Evolutionary conservation across 2,329 filamentous ascomycete genomes (phyloP).

Genomic region (Elsinoe australis): DNA sequence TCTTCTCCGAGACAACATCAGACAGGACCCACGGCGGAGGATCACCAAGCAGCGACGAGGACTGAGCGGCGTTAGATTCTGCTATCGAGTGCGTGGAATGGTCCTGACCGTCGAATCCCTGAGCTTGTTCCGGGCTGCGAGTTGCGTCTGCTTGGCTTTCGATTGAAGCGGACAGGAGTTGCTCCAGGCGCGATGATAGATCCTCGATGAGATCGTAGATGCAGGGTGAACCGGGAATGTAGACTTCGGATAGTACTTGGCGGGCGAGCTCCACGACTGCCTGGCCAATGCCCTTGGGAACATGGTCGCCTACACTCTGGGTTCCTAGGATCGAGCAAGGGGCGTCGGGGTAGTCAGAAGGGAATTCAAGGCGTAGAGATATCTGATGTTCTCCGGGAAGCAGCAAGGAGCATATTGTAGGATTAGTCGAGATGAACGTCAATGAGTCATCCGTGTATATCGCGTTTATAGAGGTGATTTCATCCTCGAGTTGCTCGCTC

Average conservation of each 20-base stretch:
- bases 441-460: slow-evolving; percentile 70
- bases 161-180: slow-evolving; percentile 23
- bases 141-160: slow-evolving; percentile 23
- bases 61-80: slow-evolving; percentile 29
- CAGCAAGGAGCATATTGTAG: slow-evolving; percentile 51
- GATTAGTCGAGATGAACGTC: slow-evolving; percentile 17
- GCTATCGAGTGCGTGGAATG: background rate
- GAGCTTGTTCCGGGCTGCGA: slow-evolving; percentile 26
- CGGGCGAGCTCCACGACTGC: slow-evolving; percentile 62
- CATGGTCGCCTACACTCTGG: slow-evolving; percentile 63
- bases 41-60: slow-evolving; percentile 31
- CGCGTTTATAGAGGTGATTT: slow-evolving; percentile 74
- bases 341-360: slow-evolving; percentile 63
- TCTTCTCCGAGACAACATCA: slow-evolving; percentile 67
- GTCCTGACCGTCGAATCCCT: slow-evolving; percentile 31
- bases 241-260: slow-evolving; percentile 59
- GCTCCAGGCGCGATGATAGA: slow-evolving; percentile 29
- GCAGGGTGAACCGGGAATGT: slow-evolving; percentile 67
- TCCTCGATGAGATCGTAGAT: slow-evolving; percentile 83
- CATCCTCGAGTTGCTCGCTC: slow-evolving; percentile 50
- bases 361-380: slow-evolving; percentile 57
- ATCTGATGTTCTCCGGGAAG: slow-evolving; percentile 56
- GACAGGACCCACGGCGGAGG: slow-evolving; percentile 65
- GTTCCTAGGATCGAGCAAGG: slow-evolving; percentile 69
- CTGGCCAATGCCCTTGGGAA: slow-evolving; percentile 62